Evolutionary conservation across 805 yeast genomes (phyloP), one percentile per base, ranked within the genome.

Genomic region (Tetrapisispora pingtungensis): DNA sequence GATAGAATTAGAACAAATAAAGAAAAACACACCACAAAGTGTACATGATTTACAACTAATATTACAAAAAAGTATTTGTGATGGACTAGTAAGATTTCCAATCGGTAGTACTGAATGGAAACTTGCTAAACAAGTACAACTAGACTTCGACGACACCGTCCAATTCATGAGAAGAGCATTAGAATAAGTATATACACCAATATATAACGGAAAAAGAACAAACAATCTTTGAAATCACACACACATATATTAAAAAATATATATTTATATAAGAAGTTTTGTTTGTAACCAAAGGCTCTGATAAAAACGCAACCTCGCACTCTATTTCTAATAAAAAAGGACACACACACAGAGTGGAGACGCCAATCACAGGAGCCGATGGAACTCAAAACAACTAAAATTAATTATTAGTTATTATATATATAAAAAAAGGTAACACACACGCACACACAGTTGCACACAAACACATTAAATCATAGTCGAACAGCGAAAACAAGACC

Each of bases 161-260:
- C 62, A 58, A 41, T 62, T 62, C 49, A 62, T 62, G 59, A 51
- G 65, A 43, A 49, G 65, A 36, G 65, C 65, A 30, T 41, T 62
- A 15, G 64, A 58, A 33, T 58, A 48, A 28, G 28, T 20, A 30
- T 38, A 30, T 24, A 26, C 3, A 27, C 3, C 12, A 26, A 15
- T 27, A 22, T 8, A 22, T 6, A 22, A 22, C 5, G 13, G 26
- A 36, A 36, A n/a, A 28, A 28, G 13, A 28, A 4, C 7, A 28
- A 28, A 10, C 13, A 14, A 14, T 7, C 5, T 4, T 28, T 28
- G 32, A 12, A 28, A 28, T 6, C 26, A 22, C 26, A 22, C 26
- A 22, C 26, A 22, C 26, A 8, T 22, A 22, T 22, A 22, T 22
- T 22, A 22, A 22, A 22, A 6, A 6, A 22, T 22, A 6, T 22